Base-by-base conservation (phyloP, 805 yeast species). In the Teunomyces lycoperdinae region DNA sequence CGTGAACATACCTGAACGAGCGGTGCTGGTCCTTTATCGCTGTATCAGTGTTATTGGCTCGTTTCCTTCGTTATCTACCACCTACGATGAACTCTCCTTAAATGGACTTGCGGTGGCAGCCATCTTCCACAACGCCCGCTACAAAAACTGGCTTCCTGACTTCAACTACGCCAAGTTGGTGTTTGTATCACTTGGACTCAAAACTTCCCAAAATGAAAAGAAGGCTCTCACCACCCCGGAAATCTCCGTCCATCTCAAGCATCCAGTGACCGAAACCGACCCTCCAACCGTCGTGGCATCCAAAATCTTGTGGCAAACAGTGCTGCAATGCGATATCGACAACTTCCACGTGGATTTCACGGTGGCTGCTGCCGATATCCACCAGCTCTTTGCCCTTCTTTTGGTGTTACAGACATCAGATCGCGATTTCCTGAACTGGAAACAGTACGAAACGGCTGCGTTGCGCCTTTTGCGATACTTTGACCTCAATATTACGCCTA, bases 381-480 rank as follows among this genome's bases (percentile, higher is more conserved):
- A 24, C 30, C 41, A n/a, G 8, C 2, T 38, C 3, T 29, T 38
- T 24, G 14, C 28, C 17, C 41, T 38, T 6, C 26, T 38, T 8
- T 38, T 38, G 41, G 14, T 11, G 7, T 10, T 38, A 7, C 41
- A 11, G 30, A 5, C 14, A 4, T 29, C 16, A 4, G 5, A 24
- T 1, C 48, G 34, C 7, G 47, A 46, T 31, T 24, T 43, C 33
- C 34, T 11, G 67, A 4, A 20, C 14, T 78, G 84, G 80, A 48
- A 59, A 0, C 56, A 60, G 2, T 84, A 76, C 62, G 74, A 76
- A 50, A 43, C 50, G 0, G 57, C 66, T 29, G 83, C 89, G 0
- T 41, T 71, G 30, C 58, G 68, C 17, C 56, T 86, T 16, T 48
- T 84, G 13, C 62, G 80, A 46, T 71, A 81, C n/a, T 73, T 86